phyloP scores from a whole-genome alignment of 805 yeast genomes.

The Nakazawaea anatomiae region DNA sequence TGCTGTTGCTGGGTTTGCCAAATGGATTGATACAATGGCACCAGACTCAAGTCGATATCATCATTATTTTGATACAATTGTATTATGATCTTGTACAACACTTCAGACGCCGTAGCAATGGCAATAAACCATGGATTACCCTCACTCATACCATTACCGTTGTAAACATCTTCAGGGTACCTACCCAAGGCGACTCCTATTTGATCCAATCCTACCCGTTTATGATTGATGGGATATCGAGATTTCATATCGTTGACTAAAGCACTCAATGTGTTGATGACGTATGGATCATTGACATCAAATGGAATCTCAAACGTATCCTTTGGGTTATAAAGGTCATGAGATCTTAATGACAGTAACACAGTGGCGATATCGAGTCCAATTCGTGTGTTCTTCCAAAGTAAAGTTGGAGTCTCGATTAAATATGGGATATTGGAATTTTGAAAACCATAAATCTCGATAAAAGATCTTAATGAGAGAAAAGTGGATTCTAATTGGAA shows the following conservation, averaged over 20 bases:
- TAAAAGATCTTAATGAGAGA: constrained; percentile 30
- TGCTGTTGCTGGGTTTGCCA: not conserved
- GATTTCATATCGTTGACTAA: constrained; percentile 63
- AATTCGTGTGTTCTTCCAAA: constrained; percentile 37
- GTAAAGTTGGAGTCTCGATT: constrained; percentile 58
- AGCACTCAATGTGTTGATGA: constrained; percentile 58
- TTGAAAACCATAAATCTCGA: constrained; percentile 35
- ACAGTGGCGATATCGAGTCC: constrained; percentile 81
- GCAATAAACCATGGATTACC: constrained; percentile 95
- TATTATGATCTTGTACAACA: constrained; percentile 49
- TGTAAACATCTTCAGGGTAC: constrained; percentile 88
- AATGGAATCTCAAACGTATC: constrained; percentile 48
- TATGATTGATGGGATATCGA: constrained; percentile 73
- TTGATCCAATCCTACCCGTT: constrained; percentile 28
- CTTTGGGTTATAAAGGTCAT: constrained; percentile 29
- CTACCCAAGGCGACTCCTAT: constrained; percentile 76
- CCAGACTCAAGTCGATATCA: constrained; percentile 22
- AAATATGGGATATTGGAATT: constrained; percentile 43
- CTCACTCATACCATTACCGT: constrained; percentile 63
- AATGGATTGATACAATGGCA: not conserved
- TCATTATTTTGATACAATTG: constrained; percentile 31
- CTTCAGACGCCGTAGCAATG: constrained; percentile 64
- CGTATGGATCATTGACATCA: constrained; percentile 49
- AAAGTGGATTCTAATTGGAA: constrained; percentile 24
- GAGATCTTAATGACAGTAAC: constrained; percentile 40